A percentile compares a stretch with the other conserved stretches of the same genome.
Conservation (phyloP, 306 rosid genomes). For the Purshia tridentata region DNA sequence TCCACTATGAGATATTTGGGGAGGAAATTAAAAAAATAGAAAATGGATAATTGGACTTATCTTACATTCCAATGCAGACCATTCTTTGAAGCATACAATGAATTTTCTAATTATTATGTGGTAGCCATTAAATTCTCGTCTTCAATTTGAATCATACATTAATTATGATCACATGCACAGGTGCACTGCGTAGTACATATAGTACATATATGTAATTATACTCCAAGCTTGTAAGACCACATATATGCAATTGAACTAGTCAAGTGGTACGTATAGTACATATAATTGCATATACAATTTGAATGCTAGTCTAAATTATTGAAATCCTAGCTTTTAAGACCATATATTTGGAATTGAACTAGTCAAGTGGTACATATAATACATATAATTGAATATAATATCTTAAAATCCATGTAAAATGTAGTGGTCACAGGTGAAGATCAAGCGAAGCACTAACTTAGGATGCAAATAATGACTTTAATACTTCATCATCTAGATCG, state of each 20-base stretch:
- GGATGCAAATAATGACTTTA: background rate
- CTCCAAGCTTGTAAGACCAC: background rate
- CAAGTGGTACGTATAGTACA: no score
- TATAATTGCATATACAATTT: no score
- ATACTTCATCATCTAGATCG: background rate
- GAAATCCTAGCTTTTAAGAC: background rate
- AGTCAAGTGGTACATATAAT: background rate
- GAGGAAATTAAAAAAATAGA: background rate
- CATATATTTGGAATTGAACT: background rate
- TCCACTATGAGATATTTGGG: background rate
- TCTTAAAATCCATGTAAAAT: background rate
- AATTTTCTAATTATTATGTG: background rate
- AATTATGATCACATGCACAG: background rate
- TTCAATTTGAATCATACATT: background rate
- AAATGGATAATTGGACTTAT: background rate
- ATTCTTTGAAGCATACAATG: background rate
- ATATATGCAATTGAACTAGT: no score
- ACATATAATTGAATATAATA: background rate
- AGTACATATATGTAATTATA: no score
- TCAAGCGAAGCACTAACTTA: constrained; percentile 1
- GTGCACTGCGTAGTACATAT: no score
- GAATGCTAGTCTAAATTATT: no score
- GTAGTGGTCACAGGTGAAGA: background rate
- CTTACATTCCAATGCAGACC: background rate
- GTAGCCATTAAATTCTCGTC: background rate